Conservation (phyloP, 2,329 filamentous ascomycete species). For the Talaromyces sp. region DNA sequence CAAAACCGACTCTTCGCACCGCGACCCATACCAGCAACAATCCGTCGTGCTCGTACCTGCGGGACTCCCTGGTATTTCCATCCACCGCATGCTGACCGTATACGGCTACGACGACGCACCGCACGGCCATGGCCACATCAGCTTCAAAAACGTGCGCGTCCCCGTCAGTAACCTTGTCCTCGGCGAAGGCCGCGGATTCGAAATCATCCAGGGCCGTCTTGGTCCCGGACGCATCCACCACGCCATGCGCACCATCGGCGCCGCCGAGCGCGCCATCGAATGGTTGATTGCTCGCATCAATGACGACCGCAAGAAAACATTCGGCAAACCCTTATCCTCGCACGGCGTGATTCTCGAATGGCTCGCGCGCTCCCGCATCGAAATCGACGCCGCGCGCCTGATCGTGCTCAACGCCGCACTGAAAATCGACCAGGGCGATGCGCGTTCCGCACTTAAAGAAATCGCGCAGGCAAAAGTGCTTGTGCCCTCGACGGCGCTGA, state of each 20-base stretch:
- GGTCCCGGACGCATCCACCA: slow-evolving; percentile 96
- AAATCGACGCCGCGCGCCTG: slow-evolving; percentile 87
- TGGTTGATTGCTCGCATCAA: slow-evolving; percentile 95
- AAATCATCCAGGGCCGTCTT: slow-evolving; percentile 95
- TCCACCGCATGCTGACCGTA: slow-evolving; percentile 87
- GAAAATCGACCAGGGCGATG: slow-evolving; percentile 83
- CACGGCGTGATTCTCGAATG: slow-evolving; percentile 95
- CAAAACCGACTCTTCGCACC: slow-evolving; percentile 73
- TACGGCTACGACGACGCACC: slow-evolving; percentile 98
- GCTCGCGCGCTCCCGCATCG: slow-evolving; percentile 84
- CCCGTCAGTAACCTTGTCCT: slow-evolving; percentile 79
- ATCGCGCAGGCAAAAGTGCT: slow-evolving; percentile 95
- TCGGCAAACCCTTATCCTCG: slow-evolving; percentile 77
- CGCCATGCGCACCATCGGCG: slow-evolving; percentile 90
- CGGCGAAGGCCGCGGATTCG: slow-evolving; percentile 88
- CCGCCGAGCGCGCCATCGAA: slow-evolving; percentile 83
- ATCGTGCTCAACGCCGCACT: slow-evolving; percentile 90
- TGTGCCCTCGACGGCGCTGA: slow-evolving; percentile 72
- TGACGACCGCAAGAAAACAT: slow-evolving; percentile 83
- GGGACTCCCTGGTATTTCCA: slow-evolving; percentile 75
- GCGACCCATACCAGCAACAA: slow-evolving; percentile 79
- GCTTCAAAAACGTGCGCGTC: slow-evolving; percentile 83
- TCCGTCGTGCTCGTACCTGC: slow-evolving; percentile 87
- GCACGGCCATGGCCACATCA: slow-evolving; percentile 91
- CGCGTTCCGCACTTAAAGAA: slow-evolving; percentile 84